Percentiles rank a stretch among this genome's conserved stretches.
These are phyloP conservation scores for Penicillium sp. DNA, from an alignment of 2,329 filamentous ascomycete species.

Conservation along the genomic window DNA sequence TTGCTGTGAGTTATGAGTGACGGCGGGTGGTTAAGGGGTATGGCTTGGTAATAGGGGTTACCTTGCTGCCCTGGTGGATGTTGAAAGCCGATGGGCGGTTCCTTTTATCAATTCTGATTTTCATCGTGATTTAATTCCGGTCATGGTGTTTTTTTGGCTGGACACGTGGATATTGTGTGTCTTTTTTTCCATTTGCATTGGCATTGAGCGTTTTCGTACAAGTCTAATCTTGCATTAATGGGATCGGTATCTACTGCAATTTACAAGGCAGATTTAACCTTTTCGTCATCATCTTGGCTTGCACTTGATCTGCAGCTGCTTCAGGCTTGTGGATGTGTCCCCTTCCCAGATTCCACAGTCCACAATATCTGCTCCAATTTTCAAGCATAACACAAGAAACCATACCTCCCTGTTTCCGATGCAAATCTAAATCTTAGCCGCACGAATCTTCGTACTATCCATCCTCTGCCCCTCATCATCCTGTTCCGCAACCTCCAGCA, in stretches of 20 bases:
- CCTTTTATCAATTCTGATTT: not conserved
- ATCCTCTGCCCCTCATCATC: slow-evolving; percentile 74
- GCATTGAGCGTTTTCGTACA: slow-evolving; percentile 18
- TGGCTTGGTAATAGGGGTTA: too few relatives aligned
- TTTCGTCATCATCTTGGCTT: not conserved
- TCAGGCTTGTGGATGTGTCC: not conserved
- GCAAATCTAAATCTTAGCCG: slow-evolving; percentile 18
- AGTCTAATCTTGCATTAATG: slow-evolving; percentile 11
- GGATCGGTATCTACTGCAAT: slow-evolving; percentile 1
- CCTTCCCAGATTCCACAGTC: not conserved
- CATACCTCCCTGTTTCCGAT: slow-evolving; percentile 13
- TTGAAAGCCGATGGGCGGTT: not conserved
- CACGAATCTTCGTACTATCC: slow-evolving; percentile 60
- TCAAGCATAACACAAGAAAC: not conserved
- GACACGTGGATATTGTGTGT: not conserved
- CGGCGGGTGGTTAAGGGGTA: not conserved
- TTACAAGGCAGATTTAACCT: not conserved
- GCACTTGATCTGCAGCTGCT: too few relatives aligned
- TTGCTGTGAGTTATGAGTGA: slow-evolving; percentile 37
- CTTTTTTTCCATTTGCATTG: slow-evolving; percentile 17
- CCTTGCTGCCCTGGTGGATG: not conserved
- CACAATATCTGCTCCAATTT: not conserved
- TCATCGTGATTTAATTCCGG: not conserved
- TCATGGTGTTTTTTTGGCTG: slow-evolving; percentile 1
- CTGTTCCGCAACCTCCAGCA: slow-evolving; percentile 73